These are phyloP conservation scores for Monosporozyma solicola DNA, from an alignment of 805 yeast species.

Conservation along the genomic window DNA sequence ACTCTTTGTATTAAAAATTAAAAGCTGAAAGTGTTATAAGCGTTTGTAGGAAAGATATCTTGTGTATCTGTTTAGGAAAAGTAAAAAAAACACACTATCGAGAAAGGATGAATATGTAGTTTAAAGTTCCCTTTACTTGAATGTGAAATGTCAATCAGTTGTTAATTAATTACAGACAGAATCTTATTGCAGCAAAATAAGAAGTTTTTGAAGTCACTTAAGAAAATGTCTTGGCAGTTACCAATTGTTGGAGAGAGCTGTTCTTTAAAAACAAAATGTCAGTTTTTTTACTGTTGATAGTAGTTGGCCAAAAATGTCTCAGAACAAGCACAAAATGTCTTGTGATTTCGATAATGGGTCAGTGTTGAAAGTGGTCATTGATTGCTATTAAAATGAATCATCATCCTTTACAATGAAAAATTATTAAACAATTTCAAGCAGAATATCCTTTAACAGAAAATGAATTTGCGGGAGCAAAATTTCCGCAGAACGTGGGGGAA, in stretches of 20 bases:
- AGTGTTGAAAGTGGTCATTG: background rate
- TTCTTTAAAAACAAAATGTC: too few species aligned
- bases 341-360: background rate
- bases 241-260: background rate
- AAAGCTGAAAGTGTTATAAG: too few species aligned
- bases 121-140: too few species aligned
- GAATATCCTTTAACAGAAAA: background rate
- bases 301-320: background rate
- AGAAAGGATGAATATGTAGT: too few species aligned
- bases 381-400: background rate
- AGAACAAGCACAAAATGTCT: background rate
- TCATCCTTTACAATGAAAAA: background rate
- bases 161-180: too few species aligned
- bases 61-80: too few species aligned
- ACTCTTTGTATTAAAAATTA: too few species aligned
- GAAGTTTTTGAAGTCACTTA: background rate
- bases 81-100: too few species aligned
- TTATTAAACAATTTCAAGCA: background rate
- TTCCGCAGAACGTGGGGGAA: background rate
- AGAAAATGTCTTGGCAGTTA: background rate
- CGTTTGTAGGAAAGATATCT: too few species aligned
- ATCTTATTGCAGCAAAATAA: background rate
- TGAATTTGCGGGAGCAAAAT: background rate
- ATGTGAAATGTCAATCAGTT: too few species aligned
- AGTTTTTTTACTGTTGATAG: too few species aligned